Percentiles rank a stretch among this genome's conserved stretches.
phyloP scores from a whole-genome alignment of 148 eudicot genomes.

The Vaccinium darrowii region DNA sequence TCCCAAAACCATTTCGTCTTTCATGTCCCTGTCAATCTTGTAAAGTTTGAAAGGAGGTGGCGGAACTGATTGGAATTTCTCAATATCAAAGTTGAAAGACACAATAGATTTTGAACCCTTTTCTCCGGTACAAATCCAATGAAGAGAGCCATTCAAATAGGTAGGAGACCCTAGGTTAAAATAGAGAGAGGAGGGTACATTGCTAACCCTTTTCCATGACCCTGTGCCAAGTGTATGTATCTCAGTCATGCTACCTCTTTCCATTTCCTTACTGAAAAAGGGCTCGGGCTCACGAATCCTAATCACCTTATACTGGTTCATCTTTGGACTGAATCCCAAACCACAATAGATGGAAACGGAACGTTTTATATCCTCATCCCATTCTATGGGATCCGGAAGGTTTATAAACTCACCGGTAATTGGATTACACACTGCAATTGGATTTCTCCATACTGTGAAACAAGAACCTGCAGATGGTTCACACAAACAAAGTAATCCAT shows the following conservation, averaged over 20 bases:
- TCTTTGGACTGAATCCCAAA: conserved; percentile 11
- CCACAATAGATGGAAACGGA: background rate
- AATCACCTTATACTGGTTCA: conserved; percentile 12
- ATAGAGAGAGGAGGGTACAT: background rate
- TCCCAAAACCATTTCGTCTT: conserved; percentile 1
- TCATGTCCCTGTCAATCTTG: background rate
- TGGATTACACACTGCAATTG: conserved; percentile 24
- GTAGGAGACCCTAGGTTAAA: background rate
- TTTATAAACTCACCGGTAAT: conserved; percentile 19
- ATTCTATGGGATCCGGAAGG: background rate
- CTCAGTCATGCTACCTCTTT: background rate
- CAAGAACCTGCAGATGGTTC: background rate
- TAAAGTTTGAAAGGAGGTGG: conserved; percentile 8
- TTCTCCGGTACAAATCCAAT: conserved; percentile 4
- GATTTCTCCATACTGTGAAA: background rate
- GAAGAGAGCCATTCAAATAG: background rate
- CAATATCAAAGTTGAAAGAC: conserved; percentile 25
- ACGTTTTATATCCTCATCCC: background rate
- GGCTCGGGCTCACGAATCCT: background rate
- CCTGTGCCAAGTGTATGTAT: background rate
- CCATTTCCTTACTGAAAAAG: background rate
- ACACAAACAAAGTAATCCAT: conserved; percentile 13
- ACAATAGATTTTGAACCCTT: background rate
- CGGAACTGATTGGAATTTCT: conserved; percentile 13
- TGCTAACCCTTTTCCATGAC: background rate